Evolutionary conservation across 2,329 filamentous ascomycete species (phyloP).

Genomic region (Stagonosporopsis chrysanthemi): DNA sequence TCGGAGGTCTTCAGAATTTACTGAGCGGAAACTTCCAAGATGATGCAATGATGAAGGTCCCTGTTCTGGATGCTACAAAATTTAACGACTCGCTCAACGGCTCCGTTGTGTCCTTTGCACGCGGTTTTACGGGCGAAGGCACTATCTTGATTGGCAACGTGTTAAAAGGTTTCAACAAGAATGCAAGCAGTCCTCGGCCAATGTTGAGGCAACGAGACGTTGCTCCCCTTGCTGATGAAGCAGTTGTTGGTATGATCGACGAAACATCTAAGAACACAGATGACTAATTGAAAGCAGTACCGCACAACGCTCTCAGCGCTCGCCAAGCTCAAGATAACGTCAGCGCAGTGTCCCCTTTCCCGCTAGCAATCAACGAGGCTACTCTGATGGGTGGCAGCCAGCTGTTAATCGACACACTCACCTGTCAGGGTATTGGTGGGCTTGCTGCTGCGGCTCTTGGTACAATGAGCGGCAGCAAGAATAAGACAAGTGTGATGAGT

Average conservation of each 20-base stretch:
- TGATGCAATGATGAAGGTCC: slow-evolving; percentile 30
- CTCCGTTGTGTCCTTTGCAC: slow-evolving; percentile 34
- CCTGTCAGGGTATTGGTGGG: slow-evolving; percentile 39
- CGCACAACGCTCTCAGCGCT: slow-evolving; percentile 14
- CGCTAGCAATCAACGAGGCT: slow-evolving; percentile 29
- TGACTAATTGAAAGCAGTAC: slow-evolving; percentile 21
- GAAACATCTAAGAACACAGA: not conserved
- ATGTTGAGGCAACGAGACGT: slow-evolving; percentile 10
- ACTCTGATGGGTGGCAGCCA: slow-evolving; percentile 32
- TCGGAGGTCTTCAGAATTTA: slow-evolving; percentile 39
- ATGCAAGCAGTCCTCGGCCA: slow-evolving; percentile 6
- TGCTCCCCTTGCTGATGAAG: slow-evolving; percentile 1
- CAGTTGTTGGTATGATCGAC: slow-evolving; percentile 27
- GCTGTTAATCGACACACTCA: slow-evolving; percentile 27
- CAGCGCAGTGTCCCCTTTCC: not conserved
- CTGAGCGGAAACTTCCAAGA: slow-evolving; percentile 34
- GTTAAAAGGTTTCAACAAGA: slow-evolving; percentile 25
- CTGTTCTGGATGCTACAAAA: slow-evolving; percentile 21
- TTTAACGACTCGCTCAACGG: slow-evolving; percentile 42
- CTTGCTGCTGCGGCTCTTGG: slow-evolving; percentile 31
- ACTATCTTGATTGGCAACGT: slow-evolving; percentile 35
- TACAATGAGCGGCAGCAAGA: slow-evolving; percentile 22
- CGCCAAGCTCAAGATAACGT: slow-evolving; percentile 18
- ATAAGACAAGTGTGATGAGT: slow-evolving; percentile 5
- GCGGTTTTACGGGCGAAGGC: slow-evolving; percentile 36